Evolutionary conservation across 305 asterid genomes (phyloP).

Genomic region (Fraxinus ornus): DNA sequence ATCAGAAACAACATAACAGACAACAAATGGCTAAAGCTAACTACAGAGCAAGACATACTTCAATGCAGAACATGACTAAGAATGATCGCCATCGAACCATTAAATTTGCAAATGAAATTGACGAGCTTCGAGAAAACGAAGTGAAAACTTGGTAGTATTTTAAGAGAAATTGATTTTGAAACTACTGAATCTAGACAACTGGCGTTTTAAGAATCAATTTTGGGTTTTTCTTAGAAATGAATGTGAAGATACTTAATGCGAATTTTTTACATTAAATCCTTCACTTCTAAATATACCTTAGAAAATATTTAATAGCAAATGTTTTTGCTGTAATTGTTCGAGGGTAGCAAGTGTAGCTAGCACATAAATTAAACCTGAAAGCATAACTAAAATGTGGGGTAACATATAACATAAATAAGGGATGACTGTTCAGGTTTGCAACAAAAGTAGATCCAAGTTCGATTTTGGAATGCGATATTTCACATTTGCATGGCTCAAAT

Average conservation of each 20-base stretch:
- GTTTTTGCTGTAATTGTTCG: not conserved
- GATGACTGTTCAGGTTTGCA: not conserved
- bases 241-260: not conserved
- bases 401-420: not conserved
- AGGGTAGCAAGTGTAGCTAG: not conserved
- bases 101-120: not conserved
- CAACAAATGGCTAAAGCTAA: slow-evolving; percentile 8
- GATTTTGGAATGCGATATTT: not conserved
- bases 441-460: not conserved
- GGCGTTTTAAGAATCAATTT: not conserved
- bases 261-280: not conserved
- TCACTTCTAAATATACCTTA: not conserved
- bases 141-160: not conserved
- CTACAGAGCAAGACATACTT: not conserved
- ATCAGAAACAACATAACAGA: slow-evolving; percentile 4
- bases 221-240: not conserved
- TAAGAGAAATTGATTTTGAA: not conserved
- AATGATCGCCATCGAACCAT: not conserved
- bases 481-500: not conserved
- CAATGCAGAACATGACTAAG: not conserved
- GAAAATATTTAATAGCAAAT: not conserved
- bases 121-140: not conserved
- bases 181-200: not conserved
- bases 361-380: not conserved
- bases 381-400: not conserved